These are phyloP conservation scores for Dichotomopilus funicola DNA, from an alignment of 2,329 filamentous ascomycete genomes.

Conservation along the genomic window DNA sequence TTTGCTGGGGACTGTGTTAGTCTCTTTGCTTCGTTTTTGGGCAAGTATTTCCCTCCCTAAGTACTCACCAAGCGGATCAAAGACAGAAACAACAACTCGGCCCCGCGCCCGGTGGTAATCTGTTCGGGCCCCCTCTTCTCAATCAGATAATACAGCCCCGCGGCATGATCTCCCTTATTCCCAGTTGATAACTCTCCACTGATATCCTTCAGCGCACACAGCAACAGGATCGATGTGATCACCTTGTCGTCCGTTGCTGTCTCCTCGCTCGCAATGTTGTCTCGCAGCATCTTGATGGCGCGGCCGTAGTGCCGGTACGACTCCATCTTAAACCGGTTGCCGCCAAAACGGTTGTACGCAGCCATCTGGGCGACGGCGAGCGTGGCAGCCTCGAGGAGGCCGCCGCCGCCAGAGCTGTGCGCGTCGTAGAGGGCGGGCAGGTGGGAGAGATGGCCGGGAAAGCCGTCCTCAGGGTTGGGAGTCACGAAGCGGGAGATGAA, in stretches of 20 bases:
- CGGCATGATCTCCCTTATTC: constrained; percentile 28
- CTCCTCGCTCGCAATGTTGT: constrained; percentile 24
- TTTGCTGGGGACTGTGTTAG: constrained; percentile 19
- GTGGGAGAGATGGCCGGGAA: constrained; percentile 30
- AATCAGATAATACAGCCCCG: constrained; percentile 30
- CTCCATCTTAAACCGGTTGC: constrained; percentile 24
- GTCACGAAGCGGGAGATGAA: constrained; percentile 31
- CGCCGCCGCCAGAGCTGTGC: constrained; percentile 13
- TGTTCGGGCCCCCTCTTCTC: constrained; percentile 29
- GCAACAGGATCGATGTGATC: constrained; percentile 27
- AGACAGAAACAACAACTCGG: constrained; percentile 28
- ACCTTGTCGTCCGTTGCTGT: constrained; percentile 28
- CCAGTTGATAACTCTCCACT: constrained; percentile 27
- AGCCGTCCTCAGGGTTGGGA: constrained; percentile 26
- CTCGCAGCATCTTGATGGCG: constrained; percentile 26
- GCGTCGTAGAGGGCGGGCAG: constrained; percentile 27
- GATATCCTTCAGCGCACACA: constrained; percentile 26
- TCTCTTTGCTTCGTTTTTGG: too few species aligned
- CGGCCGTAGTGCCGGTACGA: constrained; percentile 27
- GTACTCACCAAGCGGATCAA: constrained; percentile 27
- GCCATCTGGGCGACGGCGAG: constrained; percentile 31
- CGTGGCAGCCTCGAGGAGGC: constrained; percentile 27
- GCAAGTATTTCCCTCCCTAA: too few species aligned
- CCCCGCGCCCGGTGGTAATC: constrained; percentile 26
- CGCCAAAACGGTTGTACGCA: constrained; percentile 30